Evolutionary conservation across 805 yeast species (phyloP).

Genomic region (Yamadazyma nakazawae): DNA sequence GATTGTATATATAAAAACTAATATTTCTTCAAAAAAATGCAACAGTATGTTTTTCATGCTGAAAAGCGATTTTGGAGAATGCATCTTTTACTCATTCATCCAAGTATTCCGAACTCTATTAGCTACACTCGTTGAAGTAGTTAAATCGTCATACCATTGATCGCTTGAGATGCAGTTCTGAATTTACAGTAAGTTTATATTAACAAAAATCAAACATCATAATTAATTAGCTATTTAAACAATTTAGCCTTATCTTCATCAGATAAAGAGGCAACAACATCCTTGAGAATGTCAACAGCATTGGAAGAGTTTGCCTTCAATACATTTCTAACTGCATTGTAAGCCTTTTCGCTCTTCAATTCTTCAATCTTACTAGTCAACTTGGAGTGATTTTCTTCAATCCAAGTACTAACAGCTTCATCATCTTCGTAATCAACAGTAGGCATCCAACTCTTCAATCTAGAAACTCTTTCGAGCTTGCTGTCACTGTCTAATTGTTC

Average conservation of each 20-base stretch:
- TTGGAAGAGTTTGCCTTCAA: constrained; percentile 30
- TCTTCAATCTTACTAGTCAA: constrained; percentile 59
- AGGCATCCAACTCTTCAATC: constrained; percentile 86
- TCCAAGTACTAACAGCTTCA: constrained; percentile 76
- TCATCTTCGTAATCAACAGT: constrained; percentile 70
- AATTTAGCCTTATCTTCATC: constrained; percentile 30
- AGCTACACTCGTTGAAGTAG: too few relatives aligned
- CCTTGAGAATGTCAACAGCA: constrained; percentile 34
- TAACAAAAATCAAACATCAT: not conserved
- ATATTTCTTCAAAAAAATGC: too few relatives aligned
- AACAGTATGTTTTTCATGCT: too few relatives aligned
- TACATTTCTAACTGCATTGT: constrained; percentile 59
- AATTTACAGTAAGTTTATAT: too few relatives aligned
- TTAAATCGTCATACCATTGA: too few relatives aligned
- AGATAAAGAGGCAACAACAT: constrained; percentile 30
- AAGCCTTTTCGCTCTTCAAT: constrained; percentile 63
- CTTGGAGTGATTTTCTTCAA: constrained; percentile 69
- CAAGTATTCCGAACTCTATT: too few relatives aligned
- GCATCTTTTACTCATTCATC: too few relatives aligned
- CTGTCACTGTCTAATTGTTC: constrained; percentile 53
- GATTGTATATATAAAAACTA: too few relatives aligned
- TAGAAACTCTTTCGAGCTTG: constrained; percentile 79
- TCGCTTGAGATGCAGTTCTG: too few relatives aligned
- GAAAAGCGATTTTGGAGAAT: too few relatives aligned
- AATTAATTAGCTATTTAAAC: constrained; percentile 17